phyloP scores from a whole-genome alignment of 1,139 yeast species.

The Yamadazyma mexicana region DNA sequence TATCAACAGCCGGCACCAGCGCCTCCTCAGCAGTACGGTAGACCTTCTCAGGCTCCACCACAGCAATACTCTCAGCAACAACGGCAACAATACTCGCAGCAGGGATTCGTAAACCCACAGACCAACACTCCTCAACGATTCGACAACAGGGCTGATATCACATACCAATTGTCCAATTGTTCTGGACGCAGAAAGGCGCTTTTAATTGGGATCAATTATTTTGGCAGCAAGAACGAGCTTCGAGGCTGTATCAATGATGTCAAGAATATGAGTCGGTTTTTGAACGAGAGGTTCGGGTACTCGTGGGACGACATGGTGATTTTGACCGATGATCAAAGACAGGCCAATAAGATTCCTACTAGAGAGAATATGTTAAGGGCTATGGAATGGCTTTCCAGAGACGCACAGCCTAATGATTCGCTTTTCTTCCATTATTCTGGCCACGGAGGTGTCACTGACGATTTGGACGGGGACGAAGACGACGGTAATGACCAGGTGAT shows the following conservation, averaged over 20 bases:
- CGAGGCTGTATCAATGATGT: constrained; percentile 89
- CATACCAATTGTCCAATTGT: constrained; percentile 74
- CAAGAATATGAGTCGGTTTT: constrained; percentile 58
- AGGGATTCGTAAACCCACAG: constrained; percentile 17
- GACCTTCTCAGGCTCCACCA: constrained; percentile 11
- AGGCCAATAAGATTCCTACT: constrained; percentile 70
- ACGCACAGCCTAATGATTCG: constrained; percentile 84
- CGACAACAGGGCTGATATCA: constrained; percentile 30
- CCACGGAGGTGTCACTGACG: constrained; percentile 86
- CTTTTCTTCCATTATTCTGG: constrained; percentile 89
- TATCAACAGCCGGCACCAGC: constrained; percentile 9
- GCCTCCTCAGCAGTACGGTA: constrained; percentile 15
- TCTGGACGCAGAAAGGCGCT: constrained; percentile 78
- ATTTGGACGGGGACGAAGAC: constrained; percentile 86
- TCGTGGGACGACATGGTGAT: constrained; percentile 77
- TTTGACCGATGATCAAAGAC: constrained; percentile 72
- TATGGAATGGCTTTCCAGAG: constrained; percentile 86
- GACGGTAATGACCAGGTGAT: constrained; percentile 89
- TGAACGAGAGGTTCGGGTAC: constrained; percentile 65
- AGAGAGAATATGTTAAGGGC: constrained; percentile 78
- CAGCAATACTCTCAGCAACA: constrained; percentile 10
- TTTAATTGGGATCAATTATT: constrained; percentile 83
- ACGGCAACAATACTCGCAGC: neutral
- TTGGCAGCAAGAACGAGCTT: constrained; percentile 68
- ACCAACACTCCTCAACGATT: constrained; percentile 36